Base-by-base conservation (phyloP, 176 grass and related monocot genomes). In the Coix lacrymajobi region DNA sequence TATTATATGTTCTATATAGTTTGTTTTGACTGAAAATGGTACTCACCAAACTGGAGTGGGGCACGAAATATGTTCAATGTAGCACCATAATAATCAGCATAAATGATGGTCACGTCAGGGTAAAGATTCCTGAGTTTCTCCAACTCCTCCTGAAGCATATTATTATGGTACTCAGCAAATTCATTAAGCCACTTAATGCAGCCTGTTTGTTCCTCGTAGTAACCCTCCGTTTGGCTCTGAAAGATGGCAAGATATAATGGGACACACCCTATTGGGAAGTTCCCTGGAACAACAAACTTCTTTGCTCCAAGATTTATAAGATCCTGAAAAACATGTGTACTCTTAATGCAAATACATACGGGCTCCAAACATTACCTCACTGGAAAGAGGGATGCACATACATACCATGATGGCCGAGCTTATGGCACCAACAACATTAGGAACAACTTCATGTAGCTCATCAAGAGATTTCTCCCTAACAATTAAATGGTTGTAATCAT, bases 401-500 rank as follows among this genome's bases (percentile, higher is more conserved):
- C 49, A 57, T 81, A 95, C 93, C 71, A 19, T 84, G 88, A 90
- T 83, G 74, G 84, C 81, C 20, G 77, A 75, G 28, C 88, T 81
- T 63, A 97, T 94, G 37, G 86, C 84, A 66, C 82, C 77, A 39
- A 90, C 80, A 78, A 97, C 90, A 69, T 81, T 54, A 83, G 92
- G 92, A 87, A 94, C 95, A 73, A 97, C 65, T 57, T 85, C 83
- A 15, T 80, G 85, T 57, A 97, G 24, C 70, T 94, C 88, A 28
- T 89, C 81, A 30, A 87, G 49, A 33, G 88, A 88, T 79, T 85
- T 92, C 3, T 84, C 83, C 78, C 90, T 82, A 63, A 94, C 73
- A 41, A 97, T 92, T 79, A 94, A 81, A 81, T 94, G 95, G 49
- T 97, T 97, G 67, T 97, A 92, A 89, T 97, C 95, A 66, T 97